Base-by-base conservation (phyloP, 768 basidiomycete species). In the Russula olivacea region DNA sequence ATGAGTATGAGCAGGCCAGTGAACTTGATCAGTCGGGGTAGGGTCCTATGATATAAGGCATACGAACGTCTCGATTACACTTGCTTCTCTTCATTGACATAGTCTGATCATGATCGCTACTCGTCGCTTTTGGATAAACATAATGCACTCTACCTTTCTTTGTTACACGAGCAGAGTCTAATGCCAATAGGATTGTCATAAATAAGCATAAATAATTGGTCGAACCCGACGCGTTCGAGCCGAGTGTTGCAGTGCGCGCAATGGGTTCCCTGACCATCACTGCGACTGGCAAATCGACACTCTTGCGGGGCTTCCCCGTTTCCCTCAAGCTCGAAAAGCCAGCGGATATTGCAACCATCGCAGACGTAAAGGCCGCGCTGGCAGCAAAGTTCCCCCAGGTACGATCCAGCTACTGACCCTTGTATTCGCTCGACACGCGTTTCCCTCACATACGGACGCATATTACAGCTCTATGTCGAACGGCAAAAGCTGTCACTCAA, bases 401-500 rank as follows among this genome's bases (percentile, higher is more conserved):
- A 61, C 41, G 77, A 71, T 21, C 21, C 34, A 28, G 21, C 28
- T 0, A 12, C 36, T 43, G 41, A 7, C 2, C 2, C 30, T 25
- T 41, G 4, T 28, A 34, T 32, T 10, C 10, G 7, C 30, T 21
- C 43, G 28, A n/a, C 5, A 25, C 15, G 9, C 10, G 2, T 12
- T 5, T 11, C 32, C 11, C 30, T 67, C 14, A 61, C 40, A 41
- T 30, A 49, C 47, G 28, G 34, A 23, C 4, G 14, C n/a, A 11
- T 38, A 12, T 15, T n/a, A 55, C 12, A 97, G 93, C 83, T 95
- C 67, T 80, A 84, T 61, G 69, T 80, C 0, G 74, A 84, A 52
- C 82, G 93, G 17, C 94, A 96, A 71, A 88, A 87, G 69, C 73
- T 97, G 14, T 78, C 84, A 1, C 72, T 86, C 4, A 83, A 83